These are phyloP conservation scores for Fulvia fulva DNA, from an alignment of 2,329 filamentous ascomycete species.

Conservation along the genomic window DNA sequence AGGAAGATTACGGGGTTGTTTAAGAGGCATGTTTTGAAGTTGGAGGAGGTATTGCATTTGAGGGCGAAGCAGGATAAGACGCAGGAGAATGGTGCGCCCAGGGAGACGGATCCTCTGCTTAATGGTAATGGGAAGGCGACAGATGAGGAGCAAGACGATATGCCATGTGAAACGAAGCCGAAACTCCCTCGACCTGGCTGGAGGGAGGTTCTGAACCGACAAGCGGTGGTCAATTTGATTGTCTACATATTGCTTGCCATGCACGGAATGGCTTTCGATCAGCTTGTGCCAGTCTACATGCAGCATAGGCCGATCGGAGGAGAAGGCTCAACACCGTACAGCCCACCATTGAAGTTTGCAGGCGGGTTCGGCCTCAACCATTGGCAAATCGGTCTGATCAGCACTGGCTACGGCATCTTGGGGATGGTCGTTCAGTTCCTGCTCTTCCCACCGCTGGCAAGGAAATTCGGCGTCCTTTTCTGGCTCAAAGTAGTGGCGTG, in stretches of 20 bases:
- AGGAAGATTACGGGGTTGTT: conserved; percentile 52
- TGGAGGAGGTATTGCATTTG: conserved; percentile 16
- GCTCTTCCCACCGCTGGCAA: conserved; percentile 72
- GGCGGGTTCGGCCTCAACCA: conserved; percentile 74
- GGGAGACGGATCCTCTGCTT: conserved; percentile 27
- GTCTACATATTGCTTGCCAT: conserved; percentile 67
- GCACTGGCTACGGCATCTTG: conserved; percentile 74
- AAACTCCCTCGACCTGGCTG: conserved; percentile 41
- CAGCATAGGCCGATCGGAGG: conserved; percentile 57
- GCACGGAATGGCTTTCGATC: conserved; percentile 25
- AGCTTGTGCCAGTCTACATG: conserved; percentile 73
- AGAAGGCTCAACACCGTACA: conserved; percentile 41
- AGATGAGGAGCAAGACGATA: conserved; percentile 22
- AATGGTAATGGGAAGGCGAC: conserved; percentile 12
- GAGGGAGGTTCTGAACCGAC: conserved; percentile 65
- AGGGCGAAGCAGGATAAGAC: conserved; percentile 5
- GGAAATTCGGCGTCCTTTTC: conserved; percentile 66
- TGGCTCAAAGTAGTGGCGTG: conserved; percentile 67
- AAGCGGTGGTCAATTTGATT: conserved; percentile 70
- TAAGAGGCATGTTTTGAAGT: conserved; percentile 10
- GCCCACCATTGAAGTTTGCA: conserved; percentile 69
- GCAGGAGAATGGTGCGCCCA: conserved; percentile 4
- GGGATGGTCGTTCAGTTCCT: conserved; percentile 83
- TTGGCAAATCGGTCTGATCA: conserved; percentile 75
- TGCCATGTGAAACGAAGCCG: conserved; percentile 15